Base-by-base conservation (phyloP, 306 rosid species). In the Vachellia pachyceras region DNA sequence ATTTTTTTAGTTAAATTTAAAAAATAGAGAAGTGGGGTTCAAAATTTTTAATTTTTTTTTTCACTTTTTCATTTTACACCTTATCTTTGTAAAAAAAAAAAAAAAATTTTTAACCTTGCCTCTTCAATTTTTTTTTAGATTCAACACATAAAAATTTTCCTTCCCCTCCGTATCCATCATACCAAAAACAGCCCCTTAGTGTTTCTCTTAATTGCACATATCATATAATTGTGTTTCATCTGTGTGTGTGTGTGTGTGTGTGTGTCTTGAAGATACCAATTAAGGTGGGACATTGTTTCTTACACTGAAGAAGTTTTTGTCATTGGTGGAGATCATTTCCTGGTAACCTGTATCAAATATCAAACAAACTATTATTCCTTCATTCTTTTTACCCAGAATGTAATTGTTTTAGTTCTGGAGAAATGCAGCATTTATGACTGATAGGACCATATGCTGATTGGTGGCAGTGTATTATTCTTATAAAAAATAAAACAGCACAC, bases 371-470 rank as follows among this genome's bases (percentile, higher is more conserved):
- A 88, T n/a, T n/a, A n/a, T 84, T 88, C 17, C 73, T 18, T 55
- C 67, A 35, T 69, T 75, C 77, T 67, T 67, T 52, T 55, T 29
- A 29, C 33, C 37, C 77, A 20, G 85, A 79, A 86, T 85, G 88
- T 90, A 90, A 89, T 91, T 87, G 85, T 83, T 87, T 79, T 85
- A 90, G 87, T 82, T 90, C 87, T 69, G 2, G 33, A 79, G 90
- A 83, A 68, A 61, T 89, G 91, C 90, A 89, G 93, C 91, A 86
- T 87, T 87, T 87, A 87, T 75, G 86, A 87, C 84, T 79, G 88
- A 90, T 89, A 86, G 33, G 91, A 89, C 87, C 90, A 82, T 87
- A 80, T 88, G 88, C 90, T 89, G 91, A 91, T 92, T 91, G 90
- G 87, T 86, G 91, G 89, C 86, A 86, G 83, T 90, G 89, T 89